A percentile compares a stretch with the other conserved stretches of the same genome.
Conservation (phyloP, 176 grass and related monocot genomes). For the Elaeis guineensis region DNA sequence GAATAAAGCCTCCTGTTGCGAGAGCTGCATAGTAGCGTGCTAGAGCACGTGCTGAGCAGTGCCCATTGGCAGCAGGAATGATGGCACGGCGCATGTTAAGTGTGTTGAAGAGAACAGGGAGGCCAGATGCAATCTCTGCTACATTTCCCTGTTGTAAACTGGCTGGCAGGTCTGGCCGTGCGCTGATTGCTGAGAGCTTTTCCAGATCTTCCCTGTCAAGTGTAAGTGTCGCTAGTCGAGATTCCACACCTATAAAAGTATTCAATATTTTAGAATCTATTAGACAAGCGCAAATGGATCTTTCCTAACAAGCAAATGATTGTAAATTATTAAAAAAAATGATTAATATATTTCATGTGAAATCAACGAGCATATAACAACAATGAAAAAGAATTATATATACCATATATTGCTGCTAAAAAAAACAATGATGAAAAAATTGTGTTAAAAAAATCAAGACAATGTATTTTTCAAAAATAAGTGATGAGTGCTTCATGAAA, state of each 20-base stretch:
- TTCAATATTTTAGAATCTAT: background rate
- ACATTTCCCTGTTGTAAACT: constrained; percentile 25
- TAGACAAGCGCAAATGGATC: too few relatives aligned
- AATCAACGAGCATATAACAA: too few relatives aligned
- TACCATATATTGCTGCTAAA: too few relatives aligned
- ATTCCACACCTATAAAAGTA: constrained; percentile 60
- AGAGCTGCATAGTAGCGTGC: constrained; percentile 86
- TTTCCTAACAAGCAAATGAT: too few relatives aligned
- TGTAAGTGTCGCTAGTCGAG: constrained; percentile 62
- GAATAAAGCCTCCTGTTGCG: constrained; percentile 37
- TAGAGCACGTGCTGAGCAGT: constrained; percentile 80
- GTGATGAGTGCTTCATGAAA: too few relatives aligned
- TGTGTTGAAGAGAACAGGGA: constrained; percentile 73
- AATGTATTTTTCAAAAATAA: too few relatives aligned
- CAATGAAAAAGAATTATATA: too few relatives aligned
- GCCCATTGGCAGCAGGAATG: constrained; percentile 83
- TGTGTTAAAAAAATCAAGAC: too few relatives aligned
- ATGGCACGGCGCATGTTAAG: constrained; percentile 72
- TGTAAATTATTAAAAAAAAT: too few relatives aligned
- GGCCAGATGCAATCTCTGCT: constrained; percentile 47
- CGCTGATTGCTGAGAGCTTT: constrained; percentile 38
- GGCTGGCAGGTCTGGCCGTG: constrained; percentile 24
- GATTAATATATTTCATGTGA: too few relatives aligned
- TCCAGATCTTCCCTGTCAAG: constrained; percentile 67
- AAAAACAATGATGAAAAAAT: too few relatives aligned